A percentile compares a stretch with the other conserved stretches of the same genome.
These are phyloP conservation scores for Entomortierella lignicola DNA, from an alignment of 192 early-diverging fungal genomes.

Conservation along the genomic window DNA sequence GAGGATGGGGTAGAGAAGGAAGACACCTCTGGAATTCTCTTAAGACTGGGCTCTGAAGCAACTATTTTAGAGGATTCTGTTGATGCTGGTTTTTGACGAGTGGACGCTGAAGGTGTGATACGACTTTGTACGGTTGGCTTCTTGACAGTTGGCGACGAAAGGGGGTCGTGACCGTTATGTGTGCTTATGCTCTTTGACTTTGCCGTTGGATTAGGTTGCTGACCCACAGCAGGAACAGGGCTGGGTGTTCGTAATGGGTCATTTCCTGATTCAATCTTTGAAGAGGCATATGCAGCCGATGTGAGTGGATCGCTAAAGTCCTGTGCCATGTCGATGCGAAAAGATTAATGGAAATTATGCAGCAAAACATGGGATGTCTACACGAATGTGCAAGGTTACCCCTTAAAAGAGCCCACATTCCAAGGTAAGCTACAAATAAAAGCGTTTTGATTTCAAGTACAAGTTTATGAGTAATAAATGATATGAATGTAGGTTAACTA, in stretches of 20 bases:
- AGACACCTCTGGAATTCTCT: constrained; percentile 6
- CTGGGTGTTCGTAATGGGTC: constrained; percentile 26
- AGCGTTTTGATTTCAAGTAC: too few relatives aligned
- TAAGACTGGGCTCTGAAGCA: neutral
- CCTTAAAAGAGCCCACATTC: neutral
- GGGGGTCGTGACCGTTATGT: neutral
- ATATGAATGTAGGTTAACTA: too few relatives aligned
- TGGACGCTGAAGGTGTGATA: neutral
- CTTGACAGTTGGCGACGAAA: constrained; percentile 1
- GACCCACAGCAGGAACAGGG: neutral
- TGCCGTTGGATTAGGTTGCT: neutral
- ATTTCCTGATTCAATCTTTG: constrained; percentile 16
- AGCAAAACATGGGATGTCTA: too few relatives aligned
- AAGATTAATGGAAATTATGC: neutral
- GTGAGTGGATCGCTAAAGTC: constrained; percentile 51
- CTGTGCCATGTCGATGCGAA: constrained; percentile 29
- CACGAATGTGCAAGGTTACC: too few relatives aligned
- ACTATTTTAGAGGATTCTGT: neutral
- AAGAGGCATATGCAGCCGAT: constrained; percentile 44
- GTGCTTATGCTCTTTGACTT: constrained; percentile 6
- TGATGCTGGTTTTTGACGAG: constrained; percentile 1
- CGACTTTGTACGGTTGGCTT: neutral
- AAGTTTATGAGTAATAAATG: neutral
- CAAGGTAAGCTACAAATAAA: too few relatives aligned
- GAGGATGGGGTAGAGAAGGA: constrained; percentile 37